Conservation (phyloP, 1,284 basidiomycete species). For the Papiliotrema terrestris region DNA sequence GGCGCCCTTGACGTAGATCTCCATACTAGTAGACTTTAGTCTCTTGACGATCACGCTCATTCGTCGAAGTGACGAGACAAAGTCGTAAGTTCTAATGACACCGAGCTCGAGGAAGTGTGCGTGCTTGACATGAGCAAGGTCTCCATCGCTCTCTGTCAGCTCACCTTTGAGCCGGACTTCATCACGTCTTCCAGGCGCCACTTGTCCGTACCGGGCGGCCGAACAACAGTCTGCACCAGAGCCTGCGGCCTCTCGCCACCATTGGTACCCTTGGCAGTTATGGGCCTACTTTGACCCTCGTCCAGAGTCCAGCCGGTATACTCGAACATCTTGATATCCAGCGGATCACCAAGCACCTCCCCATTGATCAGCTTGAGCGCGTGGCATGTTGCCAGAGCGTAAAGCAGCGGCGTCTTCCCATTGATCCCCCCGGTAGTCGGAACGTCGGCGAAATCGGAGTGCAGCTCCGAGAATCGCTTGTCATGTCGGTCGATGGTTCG, state of each 20-base stretch:
- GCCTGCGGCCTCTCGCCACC: constrained; percentile 71
- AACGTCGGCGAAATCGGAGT: constrained; percentile 82
- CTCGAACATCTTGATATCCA: constrained; percentile 97
- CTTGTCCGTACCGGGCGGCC: constrained; percentile 84
- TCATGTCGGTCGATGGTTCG: constrained; percentile 69
- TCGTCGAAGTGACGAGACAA: constrained; percentile 84
- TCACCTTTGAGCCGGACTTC: constrained; percentile 69
- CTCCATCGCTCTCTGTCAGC: constrained; percentile 20
- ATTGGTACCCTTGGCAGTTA: constrained; percentile 55
- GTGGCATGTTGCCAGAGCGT: constrained; percentile 95
- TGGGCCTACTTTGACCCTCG: constrained; percentile 65
- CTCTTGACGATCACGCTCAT: constrained; percentile 99
- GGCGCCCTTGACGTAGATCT: constrained; percentile 97
- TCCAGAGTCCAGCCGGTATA: constrained; percentile 96
- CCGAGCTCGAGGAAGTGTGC: constrained; percentile 95
- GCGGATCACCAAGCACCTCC: constrained; percentile 86
- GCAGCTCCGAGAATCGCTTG: constrained; percentile 83
- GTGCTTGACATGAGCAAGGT: constrained; percentile 59
- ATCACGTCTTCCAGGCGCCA: constrained; percentile 92
- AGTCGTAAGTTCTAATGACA: constrained; percentile 94
- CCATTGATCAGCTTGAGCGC: constrained; percentile 89
- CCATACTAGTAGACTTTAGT: constrained; percentile 90
- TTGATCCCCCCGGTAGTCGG: constrained; percentile 60
- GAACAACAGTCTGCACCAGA: constrained; percentile 92
- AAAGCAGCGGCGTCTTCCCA: constrained; percentile 74